Evolutionary conservation across 2,329 filamentous ascomycete genomes (phyloP).

Genomic region (Scleromitrula shiraiana): DNA sequence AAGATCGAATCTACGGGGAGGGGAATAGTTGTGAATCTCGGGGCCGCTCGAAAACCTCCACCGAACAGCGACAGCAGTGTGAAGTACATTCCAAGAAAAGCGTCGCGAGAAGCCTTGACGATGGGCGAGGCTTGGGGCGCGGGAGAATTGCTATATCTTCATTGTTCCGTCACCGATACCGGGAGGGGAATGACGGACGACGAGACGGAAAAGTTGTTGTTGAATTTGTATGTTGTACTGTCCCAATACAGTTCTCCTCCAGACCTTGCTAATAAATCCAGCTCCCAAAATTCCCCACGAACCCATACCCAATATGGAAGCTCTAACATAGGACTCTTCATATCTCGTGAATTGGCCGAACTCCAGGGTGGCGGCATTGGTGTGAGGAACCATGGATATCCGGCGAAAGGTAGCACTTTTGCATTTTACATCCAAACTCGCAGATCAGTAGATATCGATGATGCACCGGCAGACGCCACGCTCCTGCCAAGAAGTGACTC

Average conservation of each 20-base stretch:
- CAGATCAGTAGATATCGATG: too few relatives aligned
- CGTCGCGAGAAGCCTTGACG: background rate
- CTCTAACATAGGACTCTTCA: background rate
- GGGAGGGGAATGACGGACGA: background rate
- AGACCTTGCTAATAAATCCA: background rate
- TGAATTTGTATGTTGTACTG: too few relatives aligned
- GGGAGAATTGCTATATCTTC: background rate
- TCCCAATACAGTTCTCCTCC: too few relatives aligned
- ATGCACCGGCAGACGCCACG: too few relatives aligned
- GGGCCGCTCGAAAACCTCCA: too few relatives aligned
- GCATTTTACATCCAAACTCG: conserved; percentile 1
- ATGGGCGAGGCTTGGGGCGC: background rate
- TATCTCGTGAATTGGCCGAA: background rate
- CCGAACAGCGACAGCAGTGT: too few relatives aligned
- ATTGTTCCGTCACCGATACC: background rate
- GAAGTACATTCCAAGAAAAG: background rate
- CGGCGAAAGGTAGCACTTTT: background rate
- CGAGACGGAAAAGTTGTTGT: too few relatives aligned
- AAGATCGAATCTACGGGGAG: background rate
- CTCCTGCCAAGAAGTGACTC: too few relatives aligned
- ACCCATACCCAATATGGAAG: background rate
- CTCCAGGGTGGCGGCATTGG: background rate
- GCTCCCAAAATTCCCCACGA: background rate
- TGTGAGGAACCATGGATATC: background rate
- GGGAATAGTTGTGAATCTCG: background rate